phyloP scores from a whole-genome alignment of 495 filamentous ascomycete species.

The Penicillium manginii region DNA sequence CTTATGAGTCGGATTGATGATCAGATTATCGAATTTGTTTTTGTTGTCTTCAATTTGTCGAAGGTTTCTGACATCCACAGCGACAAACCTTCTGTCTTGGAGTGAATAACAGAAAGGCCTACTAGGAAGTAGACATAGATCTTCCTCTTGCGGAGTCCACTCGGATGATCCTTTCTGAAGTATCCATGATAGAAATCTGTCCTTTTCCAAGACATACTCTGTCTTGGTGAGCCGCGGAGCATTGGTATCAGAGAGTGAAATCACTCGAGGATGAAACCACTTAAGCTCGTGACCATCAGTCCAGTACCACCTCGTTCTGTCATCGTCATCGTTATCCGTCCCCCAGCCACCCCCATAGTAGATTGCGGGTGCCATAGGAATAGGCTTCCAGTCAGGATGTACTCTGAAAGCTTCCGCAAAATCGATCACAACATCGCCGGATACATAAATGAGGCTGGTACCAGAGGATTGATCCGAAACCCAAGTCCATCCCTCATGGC shows the following conservation, averaged over 20 bases:
- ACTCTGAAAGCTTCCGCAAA: conserved; percentile 5
- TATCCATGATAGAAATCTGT: background rate
- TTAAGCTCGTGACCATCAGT: background rate
- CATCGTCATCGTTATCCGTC: background rate
- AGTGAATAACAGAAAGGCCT: conserved; percentile 13
- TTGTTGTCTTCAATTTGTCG: conserved; percentile 1
- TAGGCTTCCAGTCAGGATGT: conserved; percentile 6
- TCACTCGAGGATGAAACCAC: background rate
- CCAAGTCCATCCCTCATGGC: background rate
- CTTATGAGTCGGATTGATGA: conserved; percentile 11
- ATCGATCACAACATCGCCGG: conserved; percentile 7
- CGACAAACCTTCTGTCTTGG: conserved; percentile 15
- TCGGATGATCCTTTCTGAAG: background rate
- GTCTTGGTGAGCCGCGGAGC: background rate
- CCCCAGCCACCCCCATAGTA: background rate
- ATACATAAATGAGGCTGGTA: background rate
- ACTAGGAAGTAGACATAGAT: conserved; percentile 4
- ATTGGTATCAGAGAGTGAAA: background rate
- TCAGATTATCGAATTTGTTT: conserved; percentile 7
- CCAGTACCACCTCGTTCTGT: background rate
- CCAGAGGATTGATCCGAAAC: background rate
- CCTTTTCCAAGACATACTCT: background rate
- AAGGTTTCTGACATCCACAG: conserved; percentile 8
- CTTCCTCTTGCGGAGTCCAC: background rate
- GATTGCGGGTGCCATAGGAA: background rate